These are phyloP conservation scores for Beauveria sp. DNA, from an alignment of 2,329 filamentous ascomycete species.

Conservation along the genomic window DNA sequence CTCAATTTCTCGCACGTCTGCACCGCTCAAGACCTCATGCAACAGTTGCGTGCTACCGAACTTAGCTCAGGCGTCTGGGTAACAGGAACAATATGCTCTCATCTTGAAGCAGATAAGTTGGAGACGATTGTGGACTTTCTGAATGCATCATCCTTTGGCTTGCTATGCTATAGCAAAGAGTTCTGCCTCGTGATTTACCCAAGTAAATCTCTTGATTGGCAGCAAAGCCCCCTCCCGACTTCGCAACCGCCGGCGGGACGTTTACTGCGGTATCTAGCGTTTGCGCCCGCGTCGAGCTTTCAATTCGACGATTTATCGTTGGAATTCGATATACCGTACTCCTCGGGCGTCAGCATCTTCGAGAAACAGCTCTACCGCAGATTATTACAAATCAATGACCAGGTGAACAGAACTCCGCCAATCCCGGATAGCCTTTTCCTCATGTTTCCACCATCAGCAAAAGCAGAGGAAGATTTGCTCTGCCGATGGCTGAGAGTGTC, in stretches of 20 bases:
- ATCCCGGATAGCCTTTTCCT: conserved; percentile 35
- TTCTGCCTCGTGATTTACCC: conserved; percentile 35
- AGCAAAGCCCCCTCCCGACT: conserved; percentile 1
- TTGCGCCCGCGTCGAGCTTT: background rate
- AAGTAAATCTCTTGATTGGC: conserved; percentile 28
- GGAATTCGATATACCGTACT: background rate
- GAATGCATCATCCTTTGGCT: conserved; percentile 26
- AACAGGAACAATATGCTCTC: conserved; percentile 11
- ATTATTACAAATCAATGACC: background rate
- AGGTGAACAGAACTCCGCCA: conserved; percentile 1
- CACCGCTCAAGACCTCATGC: conserved; percentile 23
- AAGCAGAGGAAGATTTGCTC: conserved; percentile 30
- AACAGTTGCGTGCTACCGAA: conserved; percentile 13
- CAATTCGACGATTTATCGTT: background rate
- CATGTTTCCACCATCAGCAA: conserved; percentile 36
- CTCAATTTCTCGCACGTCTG: conserved; percentile 30
- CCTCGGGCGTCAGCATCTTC: conserved; percentile 3
- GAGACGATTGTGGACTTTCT: conserved; percentile 27
- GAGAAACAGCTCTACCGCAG: background rate
- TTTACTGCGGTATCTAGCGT: background rate
- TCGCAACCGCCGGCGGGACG: conserved; percentile 2
- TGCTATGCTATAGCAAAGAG: conserved; percentile 24
- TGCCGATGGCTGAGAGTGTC: conserved; percentile 36
- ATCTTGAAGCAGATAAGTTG: conserved; percentile 16
- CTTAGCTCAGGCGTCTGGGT: conserved; percentile 17